Base-by-base conservation (phyloP, 2,329 filamentous ascomycete genomes). In the Sphaerulina populicola region DNA sequence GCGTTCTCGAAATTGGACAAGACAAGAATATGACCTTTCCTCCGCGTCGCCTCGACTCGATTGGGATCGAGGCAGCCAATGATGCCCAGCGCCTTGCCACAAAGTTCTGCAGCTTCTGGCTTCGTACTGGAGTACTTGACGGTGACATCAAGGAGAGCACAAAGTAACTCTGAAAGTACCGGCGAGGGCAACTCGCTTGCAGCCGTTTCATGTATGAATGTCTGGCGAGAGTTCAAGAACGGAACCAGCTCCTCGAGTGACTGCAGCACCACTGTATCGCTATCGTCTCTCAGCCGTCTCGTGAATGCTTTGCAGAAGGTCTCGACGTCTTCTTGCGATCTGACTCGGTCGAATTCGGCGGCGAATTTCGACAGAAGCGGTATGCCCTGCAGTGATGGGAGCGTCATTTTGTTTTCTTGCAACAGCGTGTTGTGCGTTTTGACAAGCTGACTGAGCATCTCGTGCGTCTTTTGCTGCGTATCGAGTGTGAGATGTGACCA, bases 1-100 rank as follows among this genome's bases (percentile, higher is more conserved):
- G 80, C 76, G 41, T 80, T 78, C 40, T 85, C 80, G 62, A 98
- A 97, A 65, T 98, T 97, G 45, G 86, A 85, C 35, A 90, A 71
- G 44, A 97, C 82, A 21, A 97, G 80, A 47, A 96, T 86, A n/a
- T 88, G 85, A 57, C 80, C 82, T 60, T 88, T 85, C 60, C 87
- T 84, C 51, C 86, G 80, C 9, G 85, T 78, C 0, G 81, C 81
- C 62, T 98, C 93, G 1, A 96, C 80, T 53, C 87, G 82, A 62
- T 94, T 95, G 1, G 91, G 85, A 67, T 98, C 94, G 18, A 98
- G 72, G 58, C 90, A 95, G 6, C 94, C 93, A 47, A 98, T 82
- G 15, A 94, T 76, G 0, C 94, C 94, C 36, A 98, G 76, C 57
- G 88, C 93, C 62, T 86, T 81, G 11, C 88, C 85, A 55, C 87